These are phyloP conservation scores for Trichoderma sp. DNA, from an alignment of 2,329 filamentous ascomycete genomes.

Conservation along the genomic window DNA sequence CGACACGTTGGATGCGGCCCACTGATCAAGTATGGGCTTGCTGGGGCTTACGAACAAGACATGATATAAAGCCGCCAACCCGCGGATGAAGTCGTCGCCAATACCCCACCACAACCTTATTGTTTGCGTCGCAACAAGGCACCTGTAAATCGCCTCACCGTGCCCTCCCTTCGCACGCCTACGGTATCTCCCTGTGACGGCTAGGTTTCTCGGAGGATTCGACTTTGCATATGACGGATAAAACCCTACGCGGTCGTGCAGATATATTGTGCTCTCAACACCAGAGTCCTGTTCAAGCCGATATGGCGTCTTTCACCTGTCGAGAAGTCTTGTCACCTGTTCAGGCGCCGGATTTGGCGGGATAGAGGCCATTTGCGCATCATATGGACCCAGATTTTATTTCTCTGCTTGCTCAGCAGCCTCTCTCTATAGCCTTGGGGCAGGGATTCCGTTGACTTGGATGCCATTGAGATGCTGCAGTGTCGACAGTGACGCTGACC, in stretches of 20 bases:
- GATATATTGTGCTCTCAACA: background rate
- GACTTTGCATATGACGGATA: background rate
- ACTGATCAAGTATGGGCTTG: background rate
- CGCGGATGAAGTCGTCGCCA: background rate
- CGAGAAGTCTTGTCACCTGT: background rate
- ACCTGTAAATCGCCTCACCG: slow-evolving; percentile 5
- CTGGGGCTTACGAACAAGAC: background rate
- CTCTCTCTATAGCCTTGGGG: background rate
- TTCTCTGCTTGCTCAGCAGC: background rate
- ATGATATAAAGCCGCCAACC: background rate
- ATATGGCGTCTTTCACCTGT: background rate
- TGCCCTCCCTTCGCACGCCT: background rate
- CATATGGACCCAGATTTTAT: background rate
- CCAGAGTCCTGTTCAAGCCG: background rate
- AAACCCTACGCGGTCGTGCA: background rate
- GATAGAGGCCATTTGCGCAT: background rate
- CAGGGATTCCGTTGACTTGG: background rate
- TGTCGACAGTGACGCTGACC: background rate
- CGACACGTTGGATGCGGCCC: slow-evolving; percentile 3
- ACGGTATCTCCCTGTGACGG: background rate
- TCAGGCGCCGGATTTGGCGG: background rate
- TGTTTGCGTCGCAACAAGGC: background rate
- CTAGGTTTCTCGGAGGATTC: background rate
- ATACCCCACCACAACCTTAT: background rate
- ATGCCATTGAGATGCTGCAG: background rate